Conservation (phyloP, 768 basidiomycete species). For the Postia placenta region DNA sequence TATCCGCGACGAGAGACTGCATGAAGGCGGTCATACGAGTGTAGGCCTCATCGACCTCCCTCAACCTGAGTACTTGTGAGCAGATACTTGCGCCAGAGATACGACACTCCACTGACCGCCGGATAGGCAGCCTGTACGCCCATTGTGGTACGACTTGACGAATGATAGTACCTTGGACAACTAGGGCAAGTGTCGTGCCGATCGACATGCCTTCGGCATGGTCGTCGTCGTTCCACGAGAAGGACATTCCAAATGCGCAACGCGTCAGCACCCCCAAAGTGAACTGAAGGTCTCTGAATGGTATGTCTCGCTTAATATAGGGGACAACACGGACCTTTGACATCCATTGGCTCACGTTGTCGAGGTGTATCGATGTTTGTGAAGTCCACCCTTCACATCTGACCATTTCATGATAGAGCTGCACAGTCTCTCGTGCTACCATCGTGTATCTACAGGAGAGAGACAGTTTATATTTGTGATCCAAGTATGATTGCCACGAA, state of each 20-base stretch:
- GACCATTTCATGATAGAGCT: conserved; percentile 4
- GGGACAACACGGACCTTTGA: conserved; percentile 4
- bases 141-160: neutral
- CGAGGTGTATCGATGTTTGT: neutral
- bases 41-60: conserved; percentile 4
- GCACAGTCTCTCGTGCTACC: conserved; percentile 1
- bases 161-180: neutral
- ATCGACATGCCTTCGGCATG: neutral
- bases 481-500: too few species aligned
- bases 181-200: neutral
- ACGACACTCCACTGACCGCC: neutral
- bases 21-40: neutral
- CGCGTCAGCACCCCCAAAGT: conserved; percentile 2
- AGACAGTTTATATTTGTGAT: too few species aligned
- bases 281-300: neutral
- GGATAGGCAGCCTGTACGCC: conserved; percentile 5
- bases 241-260: neutral
- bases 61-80: neutral
- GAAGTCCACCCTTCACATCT: conserved; percentile 3
- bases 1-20: neutral
- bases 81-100: too few species aligned
- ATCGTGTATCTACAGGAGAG: neutral
- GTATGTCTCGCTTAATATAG: too few species aligned
- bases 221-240: neutral
- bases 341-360: neutral